These are phyloP conservation scores for Urostyla sp. DNA, from an alignment of 73 alveolate genomes.

Conservation along the genomic window DNA sequence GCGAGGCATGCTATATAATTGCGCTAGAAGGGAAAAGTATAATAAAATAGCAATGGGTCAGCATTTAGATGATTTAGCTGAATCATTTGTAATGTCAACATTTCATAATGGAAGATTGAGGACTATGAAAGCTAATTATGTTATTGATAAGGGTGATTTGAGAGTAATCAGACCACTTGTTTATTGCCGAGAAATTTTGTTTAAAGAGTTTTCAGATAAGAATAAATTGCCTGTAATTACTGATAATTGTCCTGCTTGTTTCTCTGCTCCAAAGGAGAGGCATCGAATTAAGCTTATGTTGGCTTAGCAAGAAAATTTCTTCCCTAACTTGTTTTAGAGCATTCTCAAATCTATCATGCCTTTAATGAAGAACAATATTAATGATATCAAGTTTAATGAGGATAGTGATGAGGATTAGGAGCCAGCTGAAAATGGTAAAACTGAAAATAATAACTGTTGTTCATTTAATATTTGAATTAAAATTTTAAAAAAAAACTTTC, in stretches of 20 bases:
- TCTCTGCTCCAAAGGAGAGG: slow-evolving; percentile 97
- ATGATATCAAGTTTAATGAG: slow-evolving; percentile 37
- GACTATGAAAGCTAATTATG: slow-evolving; percentile 96
- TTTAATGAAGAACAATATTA: slow-evolving; percentile 78
- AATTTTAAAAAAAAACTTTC: not conserved
- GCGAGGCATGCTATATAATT: slow-evolving; percentile 95
- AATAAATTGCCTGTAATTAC: slow-evolving; percentile 95
- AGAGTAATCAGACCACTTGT: slow-evolving; percentile 98
- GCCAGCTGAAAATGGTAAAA: not conserved
- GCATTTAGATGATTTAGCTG: slow-evolving; percentile 99
- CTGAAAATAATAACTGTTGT: not conserved
- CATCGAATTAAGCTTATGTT: slow-evolving; percentile 93
- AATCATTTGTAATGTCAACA: slow-evolving; percentile 96
- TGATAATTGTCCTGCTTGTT: slow-evolving; percentile 99
- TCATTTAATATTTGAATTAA: slow-evolving; percentile 3
- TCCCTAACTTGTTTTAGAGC: slow-evolving; percentile 79
- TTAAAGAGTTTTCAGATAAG: slow-evolving; percentile 88
- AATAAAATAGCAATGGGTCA: slow-evolving; percentile 95
- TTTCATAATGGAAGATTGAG: slow-evolving; percentile 96
- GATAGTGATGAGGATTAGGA: slow-evolving; percentile 36
- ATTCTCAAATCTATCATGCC: slow-evolving; percentile 80
- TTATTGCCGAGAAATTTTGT: slow-evolving; percentile 92
- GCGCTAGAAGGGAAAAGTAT: slow-evolving; percentile 93
- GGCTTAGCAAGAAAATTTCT: slow-evolving; percentile 90
- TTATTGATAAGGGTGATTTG: slow-evolving; percentile 90